Evolutionary conservation across 1,139 yeast species (phyloP).

Genomic region (Candida freyschussii): DNA sequence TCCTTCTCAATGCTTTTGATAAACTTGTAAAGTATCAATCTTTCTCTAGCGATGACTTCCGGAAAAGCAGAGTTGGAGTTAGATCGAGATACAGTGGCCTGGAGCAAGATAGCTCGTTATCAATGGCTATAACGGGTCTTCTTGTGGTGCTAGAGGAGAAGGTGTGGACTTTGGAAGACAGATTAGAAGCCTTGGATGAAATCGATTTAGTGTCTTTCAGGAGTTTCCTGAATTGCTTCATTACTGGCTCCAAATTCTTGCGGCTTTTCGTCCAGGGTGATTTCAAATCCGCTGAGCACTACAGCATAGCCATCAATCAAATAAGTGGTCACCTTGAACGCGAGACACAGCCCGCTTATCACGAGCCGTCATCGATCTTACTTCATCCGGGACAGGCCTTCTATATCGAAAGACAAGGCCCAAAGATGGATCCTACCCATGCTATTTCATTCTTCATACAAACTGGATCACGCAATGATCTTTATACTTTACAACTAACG

Average conservation of each 20-base stretch:
- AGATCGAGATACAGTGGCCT: slow-evolving; percentile 41
- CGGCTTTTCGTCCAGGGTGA: slow-evolving; percentile 50
- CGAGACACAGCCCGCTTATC: slow-evolving; percentile 3
- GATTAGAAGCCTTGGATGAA: slow-evolving; percentile 54
- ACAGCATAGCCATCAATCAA: slow-evolving; percentile 13
- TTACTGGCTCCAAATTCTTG: slow-evolving; percentile 28
- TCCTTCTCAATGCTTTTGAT: slow-evolving; percentile 24
- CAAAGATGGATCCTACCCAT: slow-evolving; percentile 43
- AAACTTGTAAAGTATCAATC: slow-evolving; percentile 5
- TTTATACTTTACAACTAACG: slow-evolving; percentile 34
- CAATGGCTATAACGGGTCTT: slow-evolving; percentile 42
- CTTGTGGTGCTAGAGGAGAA: slow-evolving; percentile 48
- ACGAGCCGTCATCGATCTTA: slow-evolving; percentile 34
- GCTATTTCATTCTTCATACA: slow-evolving; percentile 50
- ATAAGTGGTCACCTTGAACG: slow-evolving; percentile 23
- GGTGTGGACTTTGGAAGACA: slow-evolving; percentile 46
- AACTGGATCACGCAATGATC: slow-evolving; percentile 42
- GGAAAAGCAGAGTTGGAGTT: slow-evolving; percentile 40
- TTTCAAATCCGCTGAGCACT: slow-evolving; percentile 25
- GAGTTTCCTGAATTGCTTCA: slow-evolving; percentile 26
- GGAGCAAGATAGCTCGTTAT: slow-evolving; percentile 36
- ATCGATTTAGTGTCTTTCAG: slow-evolving; percentile 41
- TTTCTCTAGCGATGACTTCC: slow-evolving; percentile 33
- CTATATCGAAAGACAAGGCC: slow-evolving; percentile 28
- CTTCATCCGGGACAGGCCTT: slow-evolving; percentile 36